Conservation (phyloP, 805 yeast genomes). For the Kuraishia capsulata region DNA sequence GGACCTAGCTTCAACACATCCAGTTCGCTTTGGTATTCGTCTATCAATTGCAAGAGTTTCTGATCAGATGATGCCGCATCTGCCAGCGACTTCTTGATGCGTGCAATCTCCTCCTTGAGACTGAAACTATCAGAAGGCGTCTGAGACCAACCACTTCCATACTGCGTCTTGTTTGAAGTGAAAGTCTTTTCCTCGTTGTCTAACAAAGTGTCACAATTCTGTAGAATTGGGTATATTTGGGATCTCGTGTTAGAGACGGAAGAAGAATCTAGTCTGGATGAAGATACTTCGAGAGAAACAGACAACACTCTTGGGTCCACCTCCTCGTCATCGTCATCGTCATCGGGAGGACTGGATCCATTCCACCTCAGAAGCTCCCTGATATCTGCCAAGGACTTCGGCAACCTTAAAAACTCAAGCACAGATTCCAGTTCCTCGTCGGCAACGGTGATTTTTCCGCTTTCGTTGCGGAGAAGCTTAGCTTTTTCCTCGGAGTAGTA, state of each 20-base stretch:
- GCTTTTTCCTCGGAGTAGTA: constrained; percentile 88
- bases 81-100: constrained; percentile 46
- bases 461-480: constrained; percentile 58
- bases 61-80: constrained; percentile 57
- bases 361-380: constrained; percentile 18
- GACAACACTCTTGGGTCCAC: constrained; percentile 31
- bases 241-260: constrained; percentile 23
- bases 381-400: constrained; percentile 50
- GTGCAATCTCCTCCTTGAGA: constrained; percentile 45
- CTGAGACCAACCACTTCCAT: constrained; percentile 26
- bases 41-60: constrained; percentile 39
- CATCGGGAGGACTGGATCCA: constrained; percentile 4
- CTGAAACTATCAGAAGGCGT: constrained; percentile 9
- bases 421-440: constrained; percentile 73
- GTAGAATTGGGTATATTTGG: constrained; percentile 25
- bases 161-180: constrained; percentile 21
- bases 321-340: constrained; percentile 16
- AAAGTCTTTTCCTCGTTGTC: constrained; percentile 26
- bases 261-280: constrained; percentile 15
- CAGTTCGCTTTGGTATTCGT: constrained; percentile 31
- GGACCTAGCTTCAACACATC: constrained; percentile 35
- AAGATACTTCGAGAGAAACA: constrained; percentile 24
- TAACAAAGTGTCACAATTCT: constrained; percentile 23
- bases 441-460: constrained; percentile 68
- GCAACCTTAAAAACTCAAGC: constrained; percentile 72